Conservation (phyloP, 148 eudicot genomes). For the Euryodendron excelsum region DNA sequence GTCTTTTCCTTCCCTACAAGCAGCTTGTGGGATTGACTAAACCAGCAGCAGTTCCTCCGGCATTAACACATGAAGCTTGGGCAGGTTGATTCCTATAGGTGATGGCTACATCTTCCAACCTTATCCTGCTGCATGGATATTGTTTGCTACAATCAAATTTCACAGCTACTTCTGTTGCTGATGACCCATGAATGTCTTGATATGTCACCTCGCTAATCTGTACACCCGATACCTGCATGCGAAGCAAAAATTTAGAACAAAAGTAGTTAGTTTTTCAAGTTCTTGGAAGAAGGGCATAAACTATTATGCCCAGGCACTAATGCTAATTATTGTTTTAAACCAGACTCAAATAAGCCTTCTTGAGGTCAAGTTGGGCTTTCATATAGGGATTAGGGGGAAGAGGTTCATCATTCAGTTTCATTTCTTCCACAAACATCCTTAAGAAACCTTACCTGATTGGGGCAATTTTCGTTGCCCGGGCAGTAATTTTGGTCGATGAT, state of each 20-base stretch:
- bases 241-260: too few species aligned
- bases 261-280: too few species aligned
- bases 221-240: slow-evolving; percentile 47
- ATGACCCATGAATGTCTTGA: slow-evolving; percentile 37
- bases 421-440: too few species aligned
- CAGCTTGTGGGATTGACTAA: slow-evolving; percentile 28
- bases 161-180: slow-evolving; percentile 35
- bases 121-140: slow-evolving; percentile 41
- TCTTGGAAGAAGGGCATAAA: too few species aligned
- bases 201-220: slow-evolving; percentile 41
- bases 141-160: slow-evolving; percentile 43
- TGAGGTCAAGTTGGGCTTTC: too few species aligned
- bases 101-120: slow-evolving; percentile 38
- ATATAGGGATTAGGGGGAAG: too few species aligned
- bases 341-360: too few species aligned
- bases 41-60: slow-evolving; percentile 33
- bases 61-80: slow-evolving; percentile 28
- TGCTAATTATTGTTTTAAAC: too few species aligned
- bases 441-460: slow-evolving; percentile 26
- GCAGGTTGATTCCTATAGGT: slow-evolving; percentile 20
- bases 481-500: slow-evolving; percentile 59
- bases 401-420: too few species aligned
- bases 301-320: too few species aligned
- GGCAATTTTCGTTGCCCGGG: slow-evolving; percentile 32
- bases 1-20: too few species aligned